Percentiles rank a stretch among this genome's conserved stretches.
phyloP scores from a whole-genome alignment of 257 asterid species.

The Scutellaria barbata region DNA sequence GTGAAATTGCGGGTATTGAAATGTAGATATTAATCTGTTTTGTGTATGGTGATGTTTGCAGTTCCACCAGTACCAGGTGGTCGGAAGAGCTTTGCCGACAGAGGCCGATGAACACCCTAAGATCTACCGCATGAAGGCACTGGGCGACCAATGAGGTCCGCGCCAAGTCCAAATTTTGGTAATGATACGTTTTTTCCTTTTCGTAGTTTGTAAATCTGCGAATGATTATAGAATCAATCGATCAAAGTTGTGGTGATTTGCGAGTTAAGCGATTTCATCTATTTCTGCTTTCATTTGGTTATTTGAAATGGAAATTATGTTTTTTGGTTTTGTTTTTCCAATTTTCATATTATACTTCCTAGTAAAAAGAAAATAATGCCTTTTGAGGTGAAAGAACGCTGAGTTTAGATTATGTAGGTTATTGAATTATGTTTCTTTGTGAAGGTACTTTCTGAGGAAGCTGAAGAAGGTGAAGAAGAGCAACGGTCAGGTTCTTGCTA shows the following conservation, averaged over 20 bases:
- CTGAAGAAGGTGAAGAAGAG: conserved; percentile 63
- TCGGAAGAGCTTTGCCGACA: conserved; percentile 82
- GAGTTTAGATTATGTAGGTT: background rate
- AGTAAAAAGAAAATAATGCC: too few relatives aligned
- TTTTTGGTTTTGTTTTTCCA: too few relatives aligned
- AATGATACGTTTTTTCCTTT: background rate
- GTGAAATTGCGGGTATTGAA: background rate
- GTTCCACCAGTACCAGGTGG: conserved; percentile 91
- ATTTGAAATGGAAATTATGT: background rate
- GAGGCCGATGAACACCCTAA: conserved; percentile 78
- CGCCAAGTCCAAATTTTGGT: conserved; percentile 84
- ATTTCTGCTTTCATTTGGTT: background rate
- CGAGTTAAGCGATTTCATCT: background rate
- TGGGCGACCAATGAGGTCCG: conserved; percentile 92
- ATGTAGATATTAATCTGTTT: conserved; percentile 13
- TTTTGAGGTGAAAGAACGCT: background rate
- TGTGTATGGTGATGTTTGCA: conserved; percentile 36
- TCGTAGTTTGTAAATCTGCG: background rate
- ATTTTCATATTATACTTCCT: too few relatives aligned
- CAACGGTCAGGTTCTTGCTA: conserved; percentile 59
- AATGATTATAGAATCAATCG: background rate
- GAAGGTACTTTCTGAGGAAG: conserved; percentile 61
- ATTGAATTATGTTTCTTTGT: background rate
- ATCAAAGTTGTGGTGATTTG: background rate
- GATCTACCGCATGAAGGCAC: conserved; percentile 84